Evolutionary conservation across 352 stramenopile genomes (phyloP).

Genomic region (Phytopythium cucurbitacearum): DNA sequence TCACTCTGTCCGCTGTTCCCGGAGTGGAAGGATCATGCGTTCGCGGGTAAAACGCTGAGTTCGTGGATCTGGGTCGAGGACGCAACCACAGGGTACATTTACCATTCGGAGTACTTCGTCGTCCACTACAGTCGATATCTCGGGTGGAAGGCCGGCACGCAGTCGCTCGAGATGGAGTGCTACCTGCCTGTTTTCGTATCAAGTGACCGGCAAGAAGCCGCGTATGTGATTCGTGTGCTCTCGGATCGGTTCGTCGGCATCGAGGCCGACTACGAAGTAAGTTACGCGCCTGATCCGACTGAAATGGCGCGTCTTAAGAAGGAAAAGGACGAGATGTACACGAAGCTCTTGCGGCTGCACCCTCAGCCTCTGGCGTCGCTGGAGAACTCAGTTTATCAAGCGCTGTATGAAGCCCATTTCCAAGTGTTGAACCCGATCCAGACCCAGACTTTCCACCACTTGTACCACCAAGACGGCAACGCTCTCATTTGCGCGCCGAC

Average conservation of each 20-base stretch:
- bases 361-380: conserved; percentile 93
- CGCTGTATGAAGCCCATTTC: conserved; percentile 89
- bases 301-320: conserved; percentile 31
- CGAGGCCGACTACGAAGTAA: conserved; percentile 84
- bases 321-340: conserved; percentile 73
- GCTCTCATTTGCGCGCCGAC: conserved; percentile 97
- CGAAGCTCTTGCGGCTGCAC: conserved; percentile 91
- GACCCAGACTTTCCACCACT: conserved; percentile 96
- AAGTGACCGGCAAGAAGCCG: conserved; percentile 68
- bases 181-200: conserved; percentile 96
- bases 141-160: conserved; percentile 55
- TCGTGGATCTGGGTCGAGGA: conserved; percentile 99
- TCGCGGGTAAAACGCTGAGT: conserved; percentile 50
- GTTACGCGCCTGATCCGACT: conserved; percentile 41
- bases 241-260: conserved; percentile 97
- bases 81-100: conserved; percentile 87
- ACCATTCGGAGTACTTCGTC: conserved; percentile 91
- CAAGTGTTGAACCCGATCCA: conserved; percentile 93
- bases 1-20: conserved; percentile 57
- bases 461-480: conserved; percentile 96
- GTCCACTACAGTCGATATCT: conserved; percentile 79
- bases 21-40: conserved; percentile 60
- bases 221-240: conserved; percentile 94
- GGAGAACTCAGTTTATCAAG: conserved; percentile 88
- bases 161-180: conserved; percentile 89